Conservation (phyloP, 1,139 yeast species). For the Suhomyces yuchorum region DNA sequence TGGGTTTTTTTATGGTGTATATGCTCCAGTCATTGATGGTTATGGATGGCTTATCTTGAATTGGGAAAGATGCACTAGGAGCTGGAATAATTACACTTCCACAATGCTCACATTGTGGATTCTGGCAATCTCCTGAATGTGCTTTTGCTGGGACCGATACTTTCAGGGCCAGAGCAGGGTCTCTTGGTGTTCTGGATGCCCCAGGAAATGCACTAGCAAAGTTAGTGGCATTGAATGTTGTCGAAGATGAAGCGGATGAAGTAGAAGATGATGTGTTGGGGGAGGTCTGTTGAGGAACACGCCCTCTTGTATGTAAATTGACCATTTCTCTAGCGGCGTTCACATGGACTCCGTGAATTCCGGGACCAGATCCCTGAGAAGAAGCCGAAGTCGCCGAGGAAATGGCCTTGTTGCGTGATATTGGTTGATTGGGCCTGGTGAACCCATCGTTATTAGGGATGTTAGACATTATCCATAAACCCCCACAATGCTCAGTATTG, state of each 20-base stretch:
- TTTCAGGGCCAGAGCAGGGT: not conserved
- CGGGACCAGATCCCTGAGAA: slow-evolving; percentile 19
- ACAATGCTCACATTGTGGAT: slow-evolving; percentile 64
- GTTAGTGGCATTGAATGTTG: not conserved
- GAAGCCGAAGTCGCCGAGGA: not conserved
- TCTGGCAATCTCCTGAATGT: slow-evolving; percentile 39
- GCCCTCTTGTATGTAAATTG: slow-evolving; percentile 39
- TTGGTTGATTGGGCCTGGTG: slow-evolving; percentile 4
- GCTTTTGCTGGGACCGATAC: slow-evolving; percentile 37
- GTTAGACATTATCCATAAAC: not conserved
- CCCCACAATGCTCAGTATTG: not conserved
- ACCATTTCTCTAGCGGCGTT: slow-evolving; percentile 67
- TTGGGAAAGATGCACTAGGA: slow-evolving; percentile 64
- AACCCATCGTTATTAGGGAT: slow-evolving; percentile 2
- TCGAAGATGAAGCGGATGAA: not conserved
- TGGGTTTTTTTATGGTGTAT: slow-evolving; percentile 72
- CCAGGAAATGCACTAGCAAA: slow-evolving; percentile 2
- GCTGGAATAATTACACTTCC: slow-evolving; percentile 75
- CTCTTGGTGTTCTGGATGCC: not conserved
- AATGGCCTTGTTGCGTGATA: not conserved
- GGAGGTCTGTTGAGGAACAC: slow-evolving; percentile 29
- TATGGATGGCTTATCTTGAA: slow-evolving; percentile 66
- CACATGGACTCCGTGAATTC: slow-evolving; percentile 59
- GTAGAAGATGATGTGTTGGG: not conserved
- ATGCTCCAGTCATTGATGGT: slow-evolving; percentile 75